Evolutionary conservation across 2,329 filamentous ascomycete genomes (phyloP).

Genomic region (Cercospora zeina): DNA sequence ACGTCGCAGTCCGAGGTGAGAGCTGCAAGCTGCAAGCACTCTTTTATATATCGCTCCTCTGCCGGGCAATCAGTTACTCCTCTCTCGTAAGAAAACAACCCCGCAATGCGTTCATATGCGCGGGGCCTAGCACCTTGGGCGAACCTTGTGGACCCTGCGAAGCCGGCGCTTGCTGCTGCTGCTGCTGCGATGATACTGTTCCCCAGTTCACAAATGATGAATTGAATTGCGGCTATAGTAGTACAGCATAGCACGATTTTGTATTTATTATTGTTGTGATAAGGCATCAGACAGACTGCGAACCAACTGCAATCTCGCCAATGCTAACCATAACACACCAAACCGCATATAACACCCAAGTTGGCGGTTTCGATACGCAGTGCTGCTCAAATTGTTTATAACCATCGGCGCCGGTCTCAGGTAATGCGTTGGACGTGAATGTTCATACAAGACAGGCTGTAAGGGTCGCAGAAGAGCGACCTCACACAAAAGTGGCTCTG

Average conservation of each 20-base stretch:
- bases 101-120: slow-evolving; percentile 16
- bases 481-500: neutral
- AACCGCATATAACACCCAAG: neutral
- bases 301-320: neutral
- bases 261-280: no score
- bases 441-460: neutral
- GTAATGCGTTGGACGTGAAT: no score
- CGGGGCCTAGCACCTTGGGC: neutral
- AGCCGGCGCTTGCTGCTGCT: slow-evolving; percentile 4
- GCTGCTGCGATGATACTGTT: slow-evolving; percentile 11
- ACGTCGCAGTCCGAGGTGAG: neutral
- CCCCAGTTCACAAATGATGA: neutral
- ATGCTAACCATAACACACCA: neutral
- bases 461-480: neutral
- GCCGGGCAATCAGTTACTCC: slow-evolving; percentile 8
- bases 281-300: no score
- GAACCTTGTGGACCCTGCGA: slow-evolving; percentile 9
- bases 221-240: neutral
- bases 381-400: neutral
- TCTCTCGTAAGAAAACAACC: neutral
- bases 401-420: no score
- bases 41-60: neutral
- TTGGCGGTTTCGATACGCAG: neutral
- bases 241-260: neutral
- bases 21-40: slow-evolving; percentile 3